Evolutionary conservation across 352 stramenopile genomes (phyloP), one percentile per base, ranked within the genome.

Genomic region (Blastocystis sp.): DNA sequence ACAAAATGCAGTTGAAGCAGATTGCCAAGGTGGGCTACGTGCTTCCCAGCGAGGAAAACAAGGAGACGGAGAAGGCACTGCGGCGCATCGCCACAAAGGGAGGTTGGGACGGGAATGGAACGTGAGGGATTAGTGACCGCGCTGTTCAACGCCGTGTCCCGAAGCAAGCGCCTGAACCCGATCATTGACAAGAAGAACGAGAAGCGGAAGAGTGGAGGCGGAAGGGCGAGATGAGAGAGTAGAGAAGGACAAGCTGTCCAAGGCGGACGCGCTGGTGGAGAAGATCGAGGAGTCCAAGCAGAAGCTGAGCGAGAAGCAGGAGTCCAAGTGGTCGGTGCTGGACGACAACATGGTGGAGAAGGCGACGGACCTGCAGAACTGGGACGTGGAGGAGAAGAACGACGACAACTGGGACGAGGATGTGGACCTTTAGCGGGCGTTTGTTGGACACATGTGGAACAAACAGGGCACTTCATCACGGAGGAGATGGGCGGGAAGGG

Each of bases 261-360:
- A 17, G 9, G 34, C 38, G 10, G 65, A 76, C 11, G 4, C 11
- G 10, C 38, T 76, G 5, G 4, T 53, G 23, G 34, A 76, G 65
- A 76, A 76, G 65, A 48, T 76, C 34, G 11, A 76, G 43, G 65
- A 76, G 14, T 76, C 65, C 23, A 76, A 19, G 38, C 10, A 48
- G 43, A 76, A 76, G 38, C 38, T 76, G 34, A 38, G 7, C 9
- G 38, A 76, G 4, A 76, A 76, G 43, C 19, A 19, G 4, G 34
- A 19, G 11, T 38, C 5, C 14, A 76, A 76, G 23, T 76, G 65
- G 65, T 19, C 65, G 17, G 65, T 76, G 7, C 38, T 76, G 38
- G 65, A 76, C n/a, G 65, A 76, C 4, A 43, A 76, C 43, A 76
- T 76, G 65, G 43, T 76, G 43, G 65, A 76, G 65, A 76, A 76